Base-by-base conservation (phyloP, 805 yeast species). In the Metschnikowia matae region DNA sequence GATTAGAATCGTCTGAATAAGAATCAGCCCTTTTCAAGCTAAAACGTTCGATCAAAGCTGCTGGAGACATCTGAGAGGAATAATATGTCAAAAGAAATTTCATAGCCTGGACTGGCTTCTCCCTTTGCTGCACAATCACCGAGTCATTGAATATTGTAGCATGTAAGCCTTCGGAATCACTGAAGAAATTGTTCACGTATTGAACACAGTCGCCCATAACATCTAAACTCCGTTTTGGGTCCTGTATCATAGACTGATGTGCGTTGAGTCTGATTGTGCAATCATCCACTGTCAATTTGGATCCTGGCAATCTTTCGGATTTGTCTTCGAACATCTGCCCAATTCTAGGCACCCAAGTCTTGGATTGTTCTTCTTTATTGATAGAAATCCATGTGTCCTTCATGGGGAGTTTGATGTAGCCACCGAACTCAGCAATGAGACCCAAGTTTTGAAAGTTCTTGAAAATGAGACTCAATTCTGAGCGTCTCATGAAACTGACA, bases 401-500 rank as follows among this genome's bases (percentile, higher is more conserved):
- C 18, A 79, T 75, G 14, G 78, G 77, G 17, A 81, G 60, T 63
- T 79, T 83, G 33, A 92, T 75, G 60, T 79, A 89, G 0, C 89
- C 95, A 35, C 98, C 98, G 62, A 85, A 84, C 66, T 91, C 98
- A 1, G 97, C 96, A 54, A 92, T 83, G 47, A 92, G 71, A 0
- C 97, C 97, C 31, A 91, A 61, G 38, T 81, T 80, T 1, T 85
- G 81, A 3, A 82, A 77, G 56, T 89, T 78, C 17, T 85, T 75
- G 68, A 84, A 90, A 48, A 82, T 69, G 48, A 87, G 74, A 53
- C 85, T 87, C 61, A 91, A 68, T 39, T 84, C 87, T 1, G 75
- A 66, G 52, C 85, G 75, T 47, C 82, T 83, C 60, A 83, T 78
- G 41, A 81, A 79, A 55, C 90, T 83, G 49, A 86, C 75, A 3